Base-by-base conservation (phyloP, 805 yeast genomes). In the Hanseniaspora meyeri region DNA sequence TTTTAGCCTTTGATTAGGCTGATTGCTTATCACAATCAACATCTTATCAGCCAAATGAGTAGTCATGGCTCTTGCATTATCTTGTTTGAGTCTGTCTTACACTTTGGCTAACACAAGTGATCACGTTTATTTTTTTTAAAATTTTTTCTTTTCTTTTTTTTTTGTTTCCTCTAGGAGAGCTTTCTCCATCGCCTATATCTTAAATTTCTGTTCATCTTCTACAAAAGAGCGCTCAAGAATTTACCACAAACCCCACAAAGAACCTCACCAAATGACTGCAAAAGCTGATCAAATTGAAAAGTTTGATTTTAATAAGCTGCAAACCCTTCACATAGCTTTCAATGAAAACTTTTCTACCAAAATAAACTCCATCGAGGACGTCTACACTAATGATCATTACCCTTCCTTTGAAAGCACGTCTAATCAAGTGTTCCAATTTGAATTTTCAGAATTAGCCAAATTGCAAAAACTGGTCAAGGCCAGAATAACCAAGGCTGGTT, bases 401-500 rank as follows among this genome's bases (percentile, higher is more conserved):
- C 32, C 39, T 10, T 29, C 49, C 7, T 53, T 38, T 17, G 36
- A 46, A n/a, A 49, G 51, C n/a, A 16, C 34, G 12, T 37, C 40
- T n/a, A 16, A 14, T n/a, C 34, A 38, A n/a, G 16, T 20, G 7
- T 53, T 53, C 19, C 51, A 54, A 42, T 53, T 46, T 51, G 56
- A 51, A 36, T 20, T 57, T 14, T 71, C 68, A 6, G 95, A 87
- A 62, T 62, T 86, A 16, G 66, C 64, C 5, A 88, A 87, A 64
- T 63, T 85, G 7, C 66, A 79, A 19, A 74, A 77, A 57, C 70
- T 87, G 42, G 72, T 83, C 9, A 81, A 76, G 66, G 89, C 95
- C 0, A 89, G 86, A 65, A 74, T 83, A 2, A 87, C 95, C 2
- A 87, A 87, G 65, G 71, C 86, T 10, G 72, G 72, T 39, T 65